These are phyloP conservation scores for Toxicodendron radicans DNA, from an alignment of 345 rosid genomes.

Conservation along the genomic window DNA sequence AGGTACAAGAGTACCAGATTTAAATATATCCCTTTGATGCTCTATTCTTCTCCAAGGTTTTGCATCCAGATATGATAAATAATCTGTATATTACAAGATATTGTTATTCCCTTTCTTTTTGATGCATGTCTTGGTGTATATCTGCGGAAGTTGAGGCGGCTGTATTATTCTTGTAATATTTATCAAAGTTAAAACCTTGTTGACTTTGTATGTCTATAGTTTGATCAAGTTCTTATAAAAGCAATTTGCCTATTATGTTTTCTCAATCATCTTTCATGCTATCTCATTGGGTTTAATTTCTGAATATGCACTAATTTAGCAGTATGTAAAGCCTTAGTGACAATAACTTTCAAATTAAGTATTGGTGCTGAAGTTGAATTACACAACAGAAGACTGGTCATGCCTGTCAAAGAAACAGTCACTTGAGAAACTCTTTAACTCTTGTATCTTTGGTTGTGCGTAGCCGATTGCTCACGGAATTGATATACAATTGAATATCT, in stretches of 20 bases:
- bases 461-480: not conserved
- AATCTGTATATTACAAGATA: not conserved
- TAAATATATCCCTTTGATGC: not conserved
- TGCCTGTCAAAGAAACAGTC: not conserved
- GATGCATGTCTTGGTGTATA: not conserved
- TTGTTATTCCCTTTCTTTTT: not conserved
- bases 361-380: not conserved
- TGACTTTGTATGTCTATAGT: not conserved
- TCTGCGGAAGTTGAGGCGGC: not conserved
- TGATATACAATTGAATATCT: too few relatives aligned
- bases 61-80: not conserved
- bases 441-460: not conserved
- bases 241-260: not conserved
- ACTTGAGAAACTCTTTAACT: not conserved
- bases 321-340: too few relatives aligned
- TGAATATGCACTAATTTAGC: not conserved
- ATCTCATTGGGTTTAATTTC: not conserved
- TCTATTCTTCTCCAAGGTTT: not conserved
- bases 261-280: not conserved
- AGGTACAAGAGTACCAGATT: constrained; percentile 14
- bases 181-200: too few relatives aligned
- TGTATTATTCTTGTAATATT: not conserved
- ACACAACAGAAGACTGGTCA: not conserved
- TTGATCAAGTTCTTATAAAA: not conserved
- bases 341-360: not conserved